Conservation (phyloP, 2,329 filamentous ascomycete species). For the Dothideomycetidae sp. region DNA sequence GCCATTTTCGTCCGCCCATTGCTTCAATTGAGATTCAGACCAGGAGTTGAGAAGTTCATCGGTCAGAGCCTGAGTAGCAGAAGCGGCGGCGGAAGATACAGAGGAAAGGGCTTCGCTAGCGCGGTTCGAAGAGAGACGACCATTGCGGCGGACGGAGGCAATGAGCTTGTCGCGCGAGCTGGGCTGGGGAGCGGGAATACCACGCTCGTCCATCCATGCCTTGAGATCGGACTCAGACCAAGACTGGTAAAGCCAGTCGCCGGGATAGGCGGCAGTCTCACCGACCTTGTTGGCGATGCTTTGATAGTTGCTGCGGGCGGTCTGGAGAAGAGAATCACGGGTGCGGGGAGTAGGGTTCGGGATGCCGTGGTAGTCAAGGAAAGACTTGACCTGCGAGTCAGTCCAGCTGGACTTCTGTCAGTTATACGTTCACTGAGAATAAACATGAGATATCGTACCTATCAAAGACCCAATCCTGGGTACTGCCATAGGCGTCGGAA, state of each 20-base stretch:
- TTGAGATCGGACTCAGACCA: constrained; percentile 94
- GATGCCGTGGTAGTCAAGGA: constrained; percentile 77
- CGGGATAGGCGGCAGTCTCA: constrained; percentile 73
- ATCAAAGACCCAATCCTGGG: constrained; percentile 88
- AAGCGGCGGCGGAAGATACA: constrained; percentile 40
- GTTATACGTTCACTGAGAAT: not conserved
- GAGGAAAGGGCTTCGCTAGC: constrained; percentile 47
- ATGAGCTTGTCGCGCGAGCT: constrained; percentile 75
- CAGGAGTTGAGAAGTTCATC: constrained; percentile 80
- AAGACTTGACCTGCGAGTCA: constrained; percentile 84
- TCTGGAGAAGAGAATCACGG: constrained; percentile 66
- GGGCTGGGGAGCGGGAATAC: constrained; percentile 74
- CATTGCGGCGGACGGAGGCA: constrained; percentile 79
- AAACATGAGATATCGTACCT: constrained; percentile 38
- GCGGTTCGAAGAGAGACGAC: constrained; percentile 37
- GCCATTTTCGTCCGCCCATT: constrained; percentile 81
- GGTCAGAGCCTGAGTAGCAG: constrained; percentile 59
- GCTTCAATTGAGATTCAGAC: constrained; percentile 81
- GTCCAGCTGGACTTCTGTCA: constrained; percentile 52
- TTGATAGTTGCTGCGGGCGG: constrained; percentile 71
- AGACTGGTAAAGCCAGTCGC: constrained; percentile 80
- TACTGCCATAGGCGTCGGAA: constrained; percentile 53
- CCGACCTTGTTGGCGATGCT: constrained; percentile 57
- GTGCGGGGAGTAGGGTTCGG: constrained; percentile 77
- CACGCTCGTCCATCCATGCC: constrained; percentile 79